Evolutionary conservation across 2,329 filamentous ascomycete genomes (phyloP).

Genomic region (Hymenoscyphus occultus): DNA sequence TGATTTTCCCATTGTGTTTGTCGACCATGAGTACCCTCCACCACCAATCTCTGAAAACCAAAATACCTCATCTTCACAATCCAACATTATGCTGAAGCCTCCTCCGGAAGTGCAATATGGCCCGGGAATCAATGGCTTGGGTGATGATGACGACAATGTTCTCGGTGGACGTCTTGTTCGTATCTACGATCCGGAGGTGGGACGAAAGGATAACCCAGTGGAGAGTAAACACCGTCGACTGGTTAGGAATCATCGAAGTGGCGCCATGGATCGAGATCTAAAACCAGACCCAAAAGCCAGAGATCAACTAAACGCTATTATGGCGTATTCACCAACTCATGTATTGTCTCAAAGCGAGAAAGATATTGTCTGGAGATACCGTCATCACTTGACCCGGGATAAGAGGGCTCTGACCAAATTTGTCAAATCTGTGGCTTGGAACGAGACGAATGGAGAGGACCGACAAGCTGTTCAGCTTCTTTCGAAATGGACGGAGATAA

Average conservation of each 20-base stretch:
- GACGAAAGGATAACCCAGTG: slow-evolving; percentile 84
- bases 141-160: slow-evolving; percentile 46
- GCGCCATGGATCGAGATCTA: slow-evolving; percentile 89
- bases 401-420: slow-evolving; percentile 94
- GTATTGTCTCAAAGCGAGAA: slow-evolving; percentile 86
- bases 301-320: slow-evolving; percentile 87
- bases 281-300: slow-evolving; percentile 95
- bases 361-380: slow-evolving; percentile 95
- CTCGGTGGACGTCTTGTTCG: slow-evolving; percentile 65
- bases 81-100: slow-evolving; percentile 70
- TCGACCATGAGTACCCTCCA: slow-evolving; percentile 86
- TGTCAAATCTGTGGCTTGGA: slow-evolving; percentile 96
- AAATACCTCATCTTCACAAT: slow-evolving; percentile 59
- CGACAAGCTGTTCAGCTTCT: slow-evolving; percentile 88
- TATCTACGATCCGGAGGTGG: slow-evolving; percentile 92
- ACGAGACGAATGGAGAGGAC: slow-evolving; percentile 71
- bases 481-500: slow-evolving; percentile 92
- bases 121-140: slow-evolving; percentile 76
- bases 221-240: slow-evolving; percentile 92
- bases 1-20: slow-evolving; percentile 93
- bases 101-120: slow-evolving; percentile 87
- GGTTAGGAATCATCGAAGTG: slow-evolving; percentile 84
- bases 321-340: slow-evolving; percentile 90
- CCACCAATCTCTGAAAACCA: slow-evolving; percentile 77
- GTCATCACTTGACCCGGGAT: slow-evolving; percentile 88